These are phyloP conservation scores for Sporothrix protearum DNA, from an alignment of 2,329 filamentous ascomycete species.

Conservation along the genomic window DNA sequence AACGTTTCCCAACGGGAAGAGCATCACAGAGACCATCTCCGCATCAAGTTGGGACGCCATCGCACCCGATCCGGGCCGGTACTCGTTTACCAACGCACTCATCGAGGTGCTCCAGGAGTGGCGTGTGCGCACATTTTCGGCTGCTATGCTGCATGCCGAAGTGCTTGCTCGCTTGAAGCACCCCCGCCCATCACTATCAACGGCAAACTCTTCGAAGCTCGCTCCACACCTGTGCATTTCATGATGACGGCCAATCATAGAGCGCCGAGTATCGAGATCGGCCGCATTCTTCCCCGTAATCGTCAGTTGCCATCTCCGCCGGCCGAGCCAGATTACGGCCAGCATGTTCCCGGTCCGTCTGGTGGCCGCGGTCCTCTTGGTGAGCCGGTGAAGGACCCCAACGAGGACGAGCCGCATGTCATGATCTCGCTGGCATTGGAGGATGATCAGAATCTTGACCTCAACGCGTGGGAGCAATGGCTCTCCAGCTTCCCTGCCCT, in stretches of 20 bases:
- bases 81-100: slow-evolving; percentile 57
- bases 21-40: slow-evolving; percentile 60
- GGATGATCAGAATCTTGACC: slow-evolving; percentile 53
- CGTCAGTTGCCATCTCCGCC: slow-evolving; percentile 40
- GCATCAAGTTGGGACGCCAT: slow-evolving; percentile 61
- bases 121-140: slow-evolving; percentile 53
- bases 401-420: slow-evolving; percentile 56
- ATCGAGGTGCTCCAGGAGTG: slow-evolving; percentile 59
- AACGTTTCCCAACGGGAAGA: slow-evolving; percentile 55
- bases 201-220: slow-evolving; percentile 55
- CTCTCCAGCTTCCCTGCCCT: slow-evolving; percentile 53
- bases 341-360: slow-evolving; percentile 19
- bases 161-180: slow-evolving; percentile 59
- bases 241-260: slow-evolving; percentile 62
- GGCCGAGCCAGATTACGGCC: slow-evolving; percentile 30
- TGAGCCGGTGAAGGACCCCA: slow-evolving; percentile 41
- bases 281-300: slow-evolving; percentile 38
- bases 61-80: slow-evolving; percentile 56
- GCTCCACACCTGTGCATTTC: slow-evolving; percentile 58
- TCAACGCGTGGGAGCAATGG: slow-evolving; percentile 60
- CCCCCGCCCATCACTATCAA: slow-evolving; percentile 55
- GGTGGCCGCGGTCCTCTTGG: slow-evolving; percentile 28
- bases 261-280: slow-evolving; percentile 56
- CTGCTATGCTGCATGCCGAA: slow-evolving; percentile 59
- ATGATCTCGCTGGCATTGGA: slow-evolving; percentile 60